These are phyloP conservation scores for Rhynchospora tenuis DNA, from an alignment of 176 grass and related monocot genomes.

Conservation along the genomic window DNA sequence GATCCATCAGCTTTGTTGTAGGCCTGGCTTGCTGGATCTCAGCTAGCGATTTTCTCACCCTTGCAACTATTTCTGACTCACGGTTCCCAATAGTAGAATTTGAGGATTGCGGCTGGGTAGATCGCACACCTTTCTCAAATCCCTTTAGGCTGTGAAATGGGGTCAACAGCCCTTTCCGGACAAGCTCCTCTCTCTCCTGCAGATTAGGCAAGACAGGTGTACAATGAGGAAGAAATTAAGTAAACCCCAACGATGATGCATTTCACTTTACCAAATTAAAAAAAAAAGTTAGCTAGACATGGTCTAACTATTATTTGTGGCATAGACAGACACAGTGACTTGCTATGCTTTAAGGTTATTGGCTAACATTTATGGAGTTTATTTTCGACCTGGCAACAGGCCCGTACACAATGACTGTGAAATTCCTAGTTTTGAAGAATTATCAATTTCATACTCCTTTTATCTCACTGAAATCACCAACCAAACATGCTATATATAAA, in stretches of 20 bases:
- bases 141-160: slow-evolving; percentile 92
- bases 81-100: slow-evolving; percentile 20
- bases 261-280: not conserved
- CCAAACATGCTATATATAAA: not conserved
- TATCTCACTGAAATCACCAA: not conserved
- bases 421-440: not conserved
- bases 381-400: not conserved
- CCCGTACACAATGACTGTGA: not conserved
- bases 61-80: slow-evolving; percentile 68
- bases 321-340: not conserved
- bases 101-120: slow-evolving; percentile 9
- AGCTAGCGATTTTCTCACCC: slow-evolving; percentile 50
- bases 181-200: slow-evolving; percentile 80
- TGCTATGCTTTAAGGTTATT: not conserved
- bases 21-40: slow-evolving; percentile 50
- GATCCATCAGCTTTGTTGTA: slow-evolving; percentile 74
- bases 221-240: not conserved
- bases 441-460: not conserved
- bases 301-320: not conserved
- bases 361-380: not conserved
- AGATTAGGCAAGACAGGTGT: slow-evolving; percentile 14
- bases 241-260: not conserved
- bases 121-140: slow-evolving; percentile 70
- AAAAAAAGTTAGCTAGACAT: not conserved
- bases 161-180: slow-evolving; percentile 81